Evolutionary conservation across 176 grass and related monocot genomes (phyloP).

Genomic region (Alopecurus myosuroides): DNA sequence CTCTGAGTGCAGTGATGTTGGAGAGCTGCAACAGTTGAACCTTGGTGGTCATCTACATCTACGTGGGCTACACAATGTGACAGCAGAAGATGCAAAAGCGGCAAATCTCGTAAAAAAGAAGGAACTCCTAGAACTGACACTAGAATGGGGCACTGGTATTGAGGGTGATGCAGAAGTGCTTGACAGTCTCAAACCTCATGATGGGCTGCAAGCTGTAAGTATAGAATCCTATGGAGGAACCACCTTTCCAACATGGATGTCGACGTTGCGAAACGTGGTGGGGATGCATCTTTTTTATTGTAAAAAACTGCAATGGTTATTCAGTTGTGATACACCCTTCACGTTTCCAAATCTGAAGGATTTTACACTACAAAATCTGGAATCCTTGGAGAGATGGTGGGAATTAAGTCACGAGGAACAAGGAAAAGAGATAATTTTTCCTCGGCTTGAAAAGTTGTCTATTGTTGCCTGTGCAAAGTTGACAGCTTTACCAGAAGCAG

Average conservation of each 20-base stretch:
- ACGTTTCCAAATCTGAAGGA: not conserved
- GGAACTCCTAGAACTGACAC: not conserved
- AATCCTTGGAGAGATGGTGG: not conserved
- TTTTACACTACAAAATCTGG: not conserved
- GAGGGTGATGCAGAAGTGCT: not conserved
- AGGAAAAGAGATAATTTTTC: not conserved
- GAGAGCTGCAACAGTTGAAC: conserved; percentile 3
- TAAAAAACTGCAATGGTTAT: not conserved
- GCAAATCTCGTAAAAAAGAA: not conserved
- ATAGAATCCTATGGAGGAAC: not conserved
- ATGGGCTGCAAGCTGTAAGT: not conserved
- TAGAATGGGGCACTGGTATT: not conserved
- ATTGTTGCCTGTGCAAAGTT: not conserved
- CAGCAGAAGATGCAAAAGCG: not conserved
- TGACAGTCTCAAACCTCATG: not conserved
- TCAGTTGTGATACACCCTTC: not conserved
- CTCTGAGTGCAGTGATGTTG: not conserved
- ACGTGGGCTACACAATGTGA: not conserved
- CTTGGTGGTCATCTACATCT: not conserved
- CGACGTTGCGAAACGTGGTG: not conserved
- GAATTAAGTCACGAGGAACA: not conserved
- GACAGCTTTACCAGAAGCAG: not conserved
- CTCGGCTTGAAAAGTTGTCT: not conserved
- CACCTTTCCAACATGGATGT: not conserved
- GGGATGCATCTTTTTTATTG: not conserved